Evolutionary conservation across 495 filamentous ascomycete genomes (phyloP), one percentile per base, ranked within the genome.

Genomic region (Beverwykella pulmonaria): DNA sequence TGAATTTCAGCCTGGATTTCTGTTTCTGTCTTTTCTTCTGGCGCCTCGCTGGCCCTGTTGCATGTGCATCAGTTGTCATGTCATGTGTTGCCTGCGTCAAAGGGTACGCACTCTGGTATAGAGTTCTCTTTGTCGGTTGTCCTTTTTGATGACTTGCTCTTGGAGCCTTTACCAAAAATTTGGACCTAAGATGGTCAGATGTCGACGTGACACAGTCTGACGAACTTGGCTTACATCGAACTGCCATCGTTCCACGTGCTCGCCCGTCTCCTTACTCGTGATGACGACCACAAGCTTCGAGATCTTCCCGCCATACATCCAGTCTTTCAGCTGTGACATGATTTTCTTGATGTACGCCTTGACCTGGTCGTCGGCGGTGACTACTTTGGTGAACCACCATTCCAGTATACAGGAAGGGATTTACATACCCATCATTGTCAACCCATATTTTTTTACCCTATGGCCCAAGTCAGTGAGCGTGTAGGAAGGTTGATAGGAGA

Each of bases 281-380:
- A 98, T 91, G 20, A 98, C 93, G 29, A 98, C 87, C 27, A 98
- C 93, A 1, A 98, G 87, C 78, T 96, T 98, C 15, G 89, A 92
- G 70, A 98, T 95, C 79, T 98, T 98, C 73, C 92, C 91, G 70
- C 89, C 90, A 47, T 90, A 81, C 90, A 97, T 98, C 94, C 94
- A 98, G 73, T 88, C 90, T 78, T 93, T 92, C 48, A 97, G 85
- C 78, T 96, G 92, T 4, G 88, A 89, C 91, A 96, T 97, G 78
- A 97, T 96, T 80, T 94, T 96, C 80, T 95, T 96, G 82, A 96
- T 95, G 78, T 98, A 98, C 54, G 93, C 92, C 80, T 96, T 95
- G 70, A 98, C 94, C 76, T 98, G 92, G 80, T 98, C 94, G 78
- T 98, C 94, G 61, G 90, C 87, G 19, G 94, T 92, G 39, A 97